Base-by-base conservation (phyloP, 2,329 filamentous ascomycete species). In the Pezicula neosporulosa region DNA sequence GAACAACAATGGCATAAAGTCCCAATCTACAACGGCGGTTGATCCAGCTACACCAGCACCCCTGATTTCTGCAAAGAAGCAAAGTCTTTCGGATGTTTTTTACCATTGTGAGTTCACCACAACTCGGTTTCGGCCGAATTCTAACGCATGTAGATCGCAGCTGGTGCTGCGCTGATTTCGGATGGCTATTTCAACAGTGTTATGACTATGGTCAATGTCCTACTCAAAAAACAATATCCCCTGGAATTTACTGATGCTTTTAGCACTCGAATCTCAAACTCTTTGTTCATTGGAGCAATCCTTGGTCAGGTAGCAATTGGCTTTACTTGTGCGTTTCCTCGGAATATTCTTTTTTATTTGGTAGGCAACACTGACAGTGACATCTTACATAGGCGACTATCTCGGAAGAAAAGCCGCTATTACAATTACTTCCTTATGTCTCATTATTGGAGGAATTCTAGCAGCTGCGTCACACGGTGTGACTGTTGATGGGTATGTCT, bases 341-440 rank as follows among this genome's bases (percentile, higher is more conserved):
- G 18, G 10, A 10, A 15, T 21, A 16, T 39, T 39, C 37, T 33
- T 33, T 33, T 33, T 33, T 3, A 3, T 10, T 13, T 33, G 10
- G 30, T 9, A 15, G 9, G 8, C 37, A 39, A 16, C 37, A 16
- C 37, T 39, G 8, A 21, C 37, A 9, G 4, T 16, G 2, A 3
- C 10, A 16, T 39, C 19, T 39, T 16, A 9, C 8, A 5, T 39
- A 39, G 24, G 72, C 52, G 75, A 77, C 59, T 70, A 70, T 35
- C 61, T 77, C 8, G 74, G 75, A 8, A 70, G 74, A 4, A 74
- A 73, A 44, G 66, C 64, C 12, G 75, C 72, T 21, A 76, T 77
- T 39, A 59, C 77, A 28, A 62, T 70, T 13, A 75, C 75, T 0
- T 77, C 75, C 0, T 37, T 67, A 1, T 70, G 75, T 63, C 68